Evolutionary conservation across 768 basidiomycete species (phyloP), one percentile per base, ranked within the genome.

Genomic region (Auriscalpium vulgare): DNA sequence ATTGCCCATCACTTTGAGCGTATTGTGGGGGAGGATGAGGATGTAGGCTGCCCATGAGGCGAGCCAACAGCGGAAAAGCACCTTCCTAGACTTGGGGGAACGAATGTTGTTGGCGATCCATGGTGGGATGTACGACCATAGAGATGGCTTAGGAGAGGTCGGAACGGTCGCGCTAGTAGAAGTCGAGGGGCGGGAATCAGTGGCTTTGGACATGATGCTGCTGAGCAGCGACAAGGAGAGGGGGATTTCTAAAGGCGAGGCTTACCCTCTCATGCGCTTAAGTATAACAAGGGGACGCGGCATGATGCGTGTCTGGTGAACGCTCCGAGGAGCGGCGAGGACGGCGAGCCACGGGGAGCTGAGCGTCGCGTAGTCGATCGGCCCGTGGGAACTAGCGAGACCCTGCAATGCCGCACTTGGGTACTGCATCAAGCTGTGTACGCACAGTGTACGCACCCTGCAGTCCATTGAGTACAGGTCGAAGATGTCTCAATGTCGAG

Each of bases 11-110:
- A 65, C 66, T 9, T 55, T 66, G 23, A 76, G 60, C 7, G 74
- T 72, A 29, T 63, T 65, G 53, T 76, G 50, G 3, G 76, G 76
- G 29, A 78, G 66, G 3, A 78, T 46, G 47, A 78, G 61, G 36
- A 78, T 52, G 56, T 75, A 72, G 17, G 67, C 63, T 0, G 64
- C 68, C 72, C 74, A 76, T 17, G 69, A 66, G 8, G 68, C 72
- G 16, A 74, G 46, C 75, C 74, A 78, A 54, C 72, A 75, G n/a
- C 74, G 65, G 19, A 72, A 57, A 51, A 73, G 61, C 40, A 68
- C 54, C 65, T 75, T 77, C 65, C 67, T 67, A 16, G 74, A 70
- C 54, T 65, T 64, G n/a, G 59, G 53, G 6, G 72, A 70, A 16
- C 64, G 68, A 29, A 78, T 58, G 52, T 74, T 74, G 10, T 58